phyloP scores from a whole-genome alignment of 1,284 basidiomycete species.

The Cryptococcus wingfieldii region DNA sequence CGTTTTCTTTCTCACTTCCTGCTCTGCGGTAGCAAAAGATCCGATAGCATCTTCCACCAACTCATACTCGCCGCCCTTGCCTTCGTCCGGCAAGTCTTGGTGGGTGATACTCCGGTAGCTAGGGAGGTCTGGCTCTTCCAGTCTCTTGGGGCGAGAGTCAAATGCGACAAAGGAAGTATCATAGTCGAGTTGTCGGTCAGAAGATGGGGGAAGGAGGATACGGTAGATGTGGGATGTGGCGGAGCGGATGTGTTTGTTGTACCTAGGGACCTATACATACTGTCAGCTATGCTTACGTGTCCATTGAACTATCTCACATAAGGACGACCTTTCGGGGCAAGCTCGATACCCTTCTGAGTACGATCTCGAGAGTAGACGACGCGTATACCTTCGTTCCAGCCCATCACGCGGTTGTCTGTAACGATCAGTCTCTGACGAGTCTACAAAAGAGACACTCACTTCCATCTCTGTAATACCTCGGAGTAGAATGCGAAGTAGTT shows the following conservation, averaged over 20 bases:
- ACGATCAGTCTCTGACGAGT: not conserved
- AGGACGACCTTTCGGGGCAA: conserved; percentile 30
- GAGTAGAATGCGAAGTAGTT: conserved; percentile 18
- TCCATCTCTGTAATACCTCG: conserved; percentile 29
- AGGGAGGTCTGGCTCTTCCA: conserved; percentile 6
- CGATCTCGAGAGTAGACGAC: conserved; percentile 25
- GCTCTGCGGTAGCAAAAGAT: conserved; percentile 29
- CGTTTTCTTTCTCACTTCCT: conserved; percentile 23
- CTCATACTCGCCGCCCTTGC: conserved; percentile 18
- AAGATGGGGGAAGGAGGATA: conserved; percentile 15
- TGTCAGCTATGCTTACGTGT: not conserved
- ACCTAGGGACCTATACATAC: conserved; percentile 16
- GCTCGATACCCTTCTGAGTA: conserved; percentile 30
- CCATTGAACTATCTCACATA: conserved; percentile 17
- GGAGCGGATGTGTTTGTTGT: conserved; percentile 13
- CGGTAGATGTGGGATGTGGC: conserved; percentile 15
- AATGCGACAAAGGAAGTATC: conserved; percentile 10
- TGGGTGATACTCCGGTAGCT: conserved; percentile 12
- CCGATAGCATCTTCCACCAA: conserved; percentile 20
- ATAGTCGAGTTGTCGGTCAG: conserved; percentile 5
- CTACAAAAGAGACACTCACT: conserved; percentile 13
- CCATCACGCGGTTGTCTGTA: conserved; percentile 24
- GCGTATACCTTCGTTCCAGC: conserved; percentile 23
- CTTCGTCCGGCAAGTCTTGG: conserved; percentile 5
- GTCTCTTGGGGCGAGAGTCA: not conserved